Base-by-base conservation (phyloP, 2,329 filamentous ascomycete species). In the Salinomyces thailandicus region DNA sequence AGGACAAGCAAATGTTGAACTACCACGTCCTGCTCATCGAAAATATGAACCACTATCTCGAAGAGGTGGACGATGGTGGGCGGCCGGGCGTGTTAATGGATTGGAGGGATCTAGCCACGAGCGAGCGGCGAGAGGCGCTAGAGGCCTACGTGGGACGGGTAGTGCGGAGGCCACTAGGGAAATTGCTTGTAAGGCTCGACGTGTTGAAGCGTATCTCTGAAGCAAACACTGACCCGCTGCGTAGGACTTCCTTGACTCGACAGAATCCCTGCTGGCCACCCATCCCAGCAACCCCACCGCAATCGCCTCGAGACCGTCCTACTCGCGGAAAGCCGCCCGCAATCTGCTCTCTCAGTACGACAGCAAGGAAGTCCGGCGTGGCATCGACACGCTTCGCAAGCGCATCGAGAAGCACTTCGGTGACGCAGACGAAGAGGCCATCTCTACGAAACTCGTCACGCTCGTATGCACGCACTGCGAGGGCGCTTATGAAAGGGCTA, bases 371-470 rank as follows among this genome's bases (percentile, higher is more conserved):
- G 74, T 95, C 29, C 75, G 82, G 46, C 86, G 87, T 56, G 87
- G 89, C n/a, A 81, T 94, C 48, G 52, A 53, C 14, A 50, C 84
- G 36, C 69, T 96, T 48, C 81, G 81, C 53, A 94, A 93, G 66
- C 75, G 89, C 33, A 84, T 96, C 1, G 89, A 96, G 63, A 98
- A 96, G 66, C 89, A 96, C 61, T 96, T 96, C 68, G 85, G 85
- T 29, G 85, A 93, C 48, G 82, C 79, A 4, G 85, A 93, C 49
- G 82, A 87, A 45, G 75, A 77, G 37, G 73, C 66, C 15, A 66
- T 81, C 36, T 81, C 75, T 50, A 62, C 71, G 5, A 69, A 66
- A 35, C 53, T 81, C 34, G 72, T 79, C 16, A 59, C 61, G 30
- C 73, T 76, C 55, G 75, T 80, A 18, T 62, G 74, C 33, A 71